A percentile compares a stretch with the other conserved stretches of the same genome.
These are phyloP conservation scores for Ensete glaucum DNA, from an alignment of 176 grass and related monocot genomes.

Conservation along the genomic window DNA sequence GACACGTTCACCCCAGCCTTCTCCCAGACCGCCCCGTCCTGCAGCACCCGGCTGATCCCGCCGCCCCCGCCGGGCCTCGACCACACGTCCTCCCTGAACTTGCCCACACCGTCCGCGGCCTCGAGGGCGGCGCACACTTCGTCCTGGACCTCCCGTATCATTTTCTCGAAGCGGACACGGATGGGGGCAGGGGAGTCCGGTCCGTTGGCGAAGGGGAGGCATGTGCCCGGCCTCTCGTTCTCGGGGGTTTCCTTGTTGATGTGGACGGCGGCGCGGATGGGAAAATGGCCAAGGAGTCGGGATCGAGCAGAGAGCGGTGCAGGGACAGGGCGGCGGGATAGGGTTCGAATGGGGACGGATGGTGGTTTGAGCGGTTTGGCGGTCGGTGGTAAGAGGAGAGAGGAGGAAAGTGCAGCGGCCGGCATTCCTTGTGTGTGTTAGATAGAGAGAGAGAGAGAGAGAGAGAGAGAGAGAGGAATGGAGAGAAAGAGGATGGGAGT, in stretches of 20 bases:
- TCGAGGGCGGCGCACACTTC: conserved; percentile 85
- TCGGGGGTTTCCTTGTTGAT: conserved; percentile 97
- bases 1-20: conserved; percentile 96
- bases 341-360: neutral
- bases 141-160: conserved; percentile 78
- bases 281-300: conserved; percentile 2
- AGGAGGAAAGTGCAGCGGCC: too few species aligned
- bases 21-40: conserved; percentile 84
- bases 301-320: neutral
- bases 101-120: conserved; percentile 53
- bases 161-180: conserved; percentile 81
- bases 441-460: too few species aligned
- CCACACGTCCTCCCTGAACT: conserved; percentile 92
- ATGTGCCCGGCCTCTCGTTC: conserved; percentile 74
- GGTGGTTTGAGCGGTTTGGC: too few species aligned
- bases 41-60: conserved; percentile 88
- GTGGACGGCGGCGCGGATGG: conserved; percentile 47
- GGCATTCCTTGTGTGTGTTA: too few species aligned
- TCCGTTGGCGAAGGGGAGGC: conserved; percentile 41
- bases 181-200: conserved; percentile 36
- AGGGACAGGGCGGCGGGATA: neutral
- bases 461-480: too few species aligned
- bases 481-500: too few species aligned
- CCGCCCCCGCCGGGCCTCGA: conserved; percentile 76
- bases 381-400: too few species aligned